Conservation (phyloP, 441 rosid genomes). For the Brassica balearica region DNA sequence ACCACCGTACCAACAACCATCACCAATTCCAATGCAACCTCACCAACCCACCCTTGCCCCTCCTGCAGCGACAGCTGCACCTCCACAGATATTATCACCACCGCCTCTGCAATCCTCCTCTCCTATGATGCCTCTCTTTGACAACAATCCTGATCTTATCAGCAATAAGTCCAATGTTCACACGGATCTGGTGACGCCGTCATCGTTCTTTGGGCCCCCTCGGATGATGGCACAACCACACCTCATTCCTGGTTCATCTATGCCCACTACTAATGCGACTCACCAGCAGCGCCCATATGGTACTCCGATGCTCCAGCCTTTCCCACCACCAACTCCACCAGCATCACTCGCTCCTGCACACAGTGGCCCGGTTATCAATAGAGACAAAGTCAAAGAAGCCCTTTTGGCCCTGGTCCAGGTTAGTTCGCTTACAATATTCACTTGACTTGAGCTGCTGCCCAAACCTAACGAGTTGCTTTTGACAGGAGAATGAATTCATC, state of each 20-base stretch:
- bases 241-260: conserved; percentile 50
- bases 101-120: conserved; percentile 55
- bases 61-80: conserved; percentile 48
- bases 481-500: conserved; percentile 82
- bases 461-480: conserved; percentile 27
- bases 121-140: conserved; percentile 59
- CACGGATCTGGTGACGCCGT: conserved; percentile 79
- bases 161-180: conserved; percentile 49
- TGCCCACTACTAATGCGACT: conserved; percentile 55
- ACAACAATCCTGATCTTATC: conserved; percentile 51
- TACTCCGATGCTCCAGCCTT: conserved; percentile 92
- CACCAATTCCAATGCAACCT: conserved; percentile 53
- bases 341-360: conserved; percentile 76
- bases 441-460: conserved; percentile 16
- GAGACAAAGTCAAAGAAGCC: conserved; percentile 84
- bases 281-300: conserved; percentile 73
- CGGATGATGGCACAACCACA: conserved; percentile 48
- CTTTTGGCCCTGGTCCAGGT: conserved; percentile 82
- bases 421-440: conserved; percentile 42
- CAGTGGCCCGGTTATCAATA: conserved; percentile 58
- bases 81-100: conserved; percentile 58
- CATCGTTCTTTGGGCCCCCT: conserved; percentile 67
- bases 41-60: conserved; percentile 47
- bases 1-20: conserved; percentile 58
- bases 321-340: conserved; percentile 94